Conservation (phyloP, 345 rosid species). For the Microcos paniculata region DNA sequence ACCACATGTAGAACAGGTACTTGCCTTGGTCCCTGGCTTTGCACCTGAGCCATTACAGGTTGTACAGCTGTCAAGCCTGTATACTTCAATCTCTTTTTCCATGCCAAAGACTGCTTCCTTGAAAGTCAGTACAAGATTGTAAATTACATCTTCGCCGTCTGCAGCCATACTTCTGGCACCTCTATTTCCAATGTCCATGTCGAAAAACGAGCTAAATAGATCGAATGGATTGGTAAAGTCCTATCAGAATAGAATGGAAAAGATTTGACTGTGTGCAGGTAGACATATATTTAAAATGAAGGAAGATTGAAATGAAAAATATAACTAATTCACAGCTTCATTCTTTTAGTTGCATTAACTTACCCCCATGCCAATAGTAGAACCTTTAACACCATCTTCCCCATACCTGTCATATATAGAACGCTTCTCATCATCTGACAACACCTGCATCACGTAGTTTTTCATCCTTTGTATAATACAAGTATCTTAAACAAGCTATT, state of each 20-base stretch:
- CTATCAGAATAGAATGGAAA: conserved; percentile 13
- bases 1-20: conserved; percentile 36
- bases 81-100: conserved; percentile 44
- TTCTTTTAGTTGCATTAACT: conserved; percentile 7
- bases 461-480: not conserved
- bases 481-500: not conserved
- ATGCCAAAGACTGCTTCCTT: conserved; percentile 47
- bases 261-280: not conserved
- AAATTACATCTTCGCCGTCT: conserved; percentile 41
- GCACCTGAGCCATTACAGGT: conserved; percentile 48
- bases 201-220: conserved; percentile 38
- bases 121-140: conserved; percentile 35
- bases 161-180: conserved; percentile 31
- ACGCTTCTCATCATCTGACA: conserved; percentile 86
- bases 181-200: conserved; percentile 31
- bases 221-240: conserved; percentile 48
- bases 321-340: not conserved
- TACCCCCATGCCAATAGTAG: conserved; percentile 67
- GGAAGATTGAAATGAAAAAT: not conserved
- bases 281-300: not conserved
- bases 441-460: conserved; percentile 41
- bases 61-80: conserved; percentile 42
- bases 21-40: conserved; percentile 36
- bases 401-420: conserved; percentile 78
- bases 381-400: conserved; percentile 87